These are phyloP conservation scores for Moniliella sp. DNA, from an alignment of 1,284 basidiomycete genomes.

Conservation along the genomic window DNA sequence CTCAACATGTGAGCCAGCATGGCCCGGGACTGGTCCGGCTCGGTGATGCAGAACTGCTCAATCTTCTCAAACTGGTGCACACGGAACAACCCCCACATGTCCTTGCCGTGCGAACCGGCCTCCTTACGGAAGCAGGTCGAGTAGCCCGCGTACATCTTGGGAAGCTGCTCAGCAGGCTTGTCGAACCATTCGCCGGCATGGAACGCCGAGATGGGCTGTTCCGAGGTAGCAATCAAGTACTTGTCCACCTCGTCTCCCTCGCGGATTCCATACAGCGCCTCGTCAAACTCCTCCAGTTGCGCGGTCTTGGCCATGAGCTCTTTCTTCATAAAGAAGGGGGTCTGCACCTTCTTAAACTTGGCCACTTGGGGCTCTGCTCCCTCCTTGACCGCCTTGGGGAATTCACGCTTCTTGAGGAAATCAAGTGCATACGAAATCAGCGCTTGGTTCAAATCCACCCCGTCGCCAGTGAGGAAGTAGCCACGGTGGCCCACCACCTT, in stretches of 20 bases:
- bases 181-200: slow-evolving; percentile 96
- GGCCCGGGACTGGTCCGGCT: slow-evolving; percentile 62
- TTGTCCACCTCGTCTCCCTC: slow-evolving; percentile 75
- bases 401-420: slow-evolving; percentile 58
- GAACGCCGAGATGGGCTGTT: slow-evolving; percentile 88
- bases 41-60: slow-evolving; percentile 85
- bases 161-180: slow-evolving; percentile 66
- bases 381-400: too few species aligned
- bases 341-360: slow-evolving; percentile 83
- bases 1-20: slow-evolving; percentile 76
- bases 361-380: too few species aligned
- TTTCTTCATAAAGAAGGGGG: slow-evolving; percentile 96
- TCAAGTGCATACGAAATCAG: slow-evolving; percentile 84
- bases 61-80: slow-evolving; percentile 99
- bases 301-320: slow-evolving; percentile 91
- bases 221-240: slow-evolving; percentile 93
- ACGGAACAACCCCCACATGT: slow-evolving; percentile 99
- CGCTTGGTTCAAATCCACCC: slow-evolving; percentile 89
- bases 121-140: slow-evolving; percentile 98
- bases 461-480: slow-evolving; percentile 83
- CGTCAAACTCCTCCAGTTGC: slow-evolving; percentile 90
- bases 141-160: slow-evolving; percentile 51
- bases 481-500: slow-evolving; percentile 89
- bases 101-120: slow-evolving; percentile 81
- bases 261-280: slow-evolving; percentile 90